A percentile compares a stretch with the other conserved stretches of the same genome.
These are phyloP conservation scores for Myxozyma mucilagina DNA, from an alignment of 805 yeast genomes.

Conservation along the genomic window DNA sequence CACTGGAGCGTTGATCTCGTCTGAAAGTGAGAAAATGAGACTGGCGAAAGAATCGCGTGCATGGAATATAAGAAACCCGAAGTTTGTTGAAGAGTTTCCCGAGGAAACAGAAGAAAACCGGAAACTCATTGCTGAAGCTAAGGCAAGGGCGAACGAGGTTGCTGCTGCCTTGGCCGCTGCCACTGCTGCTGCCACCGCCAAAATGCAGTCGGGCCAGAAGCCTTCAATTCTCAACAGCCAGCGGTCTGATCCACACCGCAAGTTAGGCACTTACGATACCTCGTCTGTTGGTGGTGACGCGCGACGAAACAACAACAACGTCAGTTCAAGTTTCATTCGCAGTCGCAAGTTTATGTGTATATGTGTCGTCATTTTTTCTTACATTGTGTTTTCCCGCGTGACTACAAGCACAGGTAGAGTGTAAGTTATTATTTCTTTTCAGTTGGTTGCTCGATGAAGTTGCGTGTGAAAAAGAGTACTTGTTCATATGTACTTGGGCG, in stretches of 20 bases:
- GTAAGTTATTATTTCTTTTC: background rate
- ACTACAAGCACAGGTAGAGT: background rate
- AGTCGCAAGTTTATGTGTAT: constrained; percentile 21
- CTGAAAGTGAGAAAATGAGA: constrained; percentile 56
- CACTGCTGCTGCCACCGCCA: background rate
- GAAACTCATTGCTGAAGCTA: constrained; percentile 36
- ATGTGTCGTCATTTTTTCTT: constrained; percentile 3
- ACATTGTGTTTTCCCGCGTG: constrained; percentile 10
- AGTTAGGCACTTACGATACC: constrained; percentile 7
- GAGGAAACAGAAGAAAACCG: constrained; percentile 55
- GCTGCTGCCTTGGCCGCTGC: constrained; percentile 21
- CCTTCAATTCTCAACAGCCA: no score
- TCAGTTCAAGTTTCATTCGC: constrained; percentile 11
- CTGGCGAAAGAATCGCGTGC: constrained; percentile 61
- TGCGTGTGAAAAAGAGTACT: background rate
- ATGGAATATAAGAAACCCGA: constrained; percentile 67
- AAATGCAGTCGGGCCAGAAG: background rate
- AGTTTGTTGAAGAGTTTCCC: constrained; percentile 66
- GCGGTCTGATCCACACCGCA: background rate
- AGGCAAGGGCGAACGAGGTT: background rate
- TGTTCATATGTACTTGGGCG: no score
- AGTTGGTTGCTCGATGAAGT: background rate
- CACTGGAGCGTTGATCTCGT: constrained; percentile 75
- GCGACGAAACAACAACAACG: background rate
- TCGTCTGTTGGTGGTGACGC: constrained; percentile 3